phyloP scores from a whole-genome alignment of 768 basidiomycete species.

The Neoboletus subvelutipes region DNA sequence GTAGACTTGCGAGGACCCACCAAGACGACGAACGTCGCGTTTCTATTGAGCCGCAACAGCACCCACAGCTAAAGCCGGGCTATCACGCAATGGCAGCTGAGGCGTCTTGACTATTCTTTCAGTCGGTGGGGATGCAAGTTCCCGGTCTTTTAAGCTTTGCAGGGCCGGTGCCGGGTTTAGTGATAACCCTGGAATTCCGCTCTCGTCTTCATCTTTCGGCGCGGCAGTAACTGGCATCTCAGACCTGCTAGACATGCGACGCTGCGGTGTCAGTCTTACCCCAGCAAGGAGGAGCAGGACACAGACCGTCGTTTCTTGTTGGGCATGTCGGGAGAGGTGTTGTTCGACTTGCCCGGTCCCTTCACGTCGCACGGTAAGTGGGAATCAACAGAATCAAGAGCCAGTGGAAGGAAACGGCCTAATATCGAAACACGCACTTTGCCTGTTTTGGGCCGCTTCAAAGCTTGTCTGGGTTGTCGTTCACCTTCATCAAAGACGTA shows the following conservation, averaged over 20 bases:
- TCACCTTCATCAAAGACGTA: conserved; percentile 81
- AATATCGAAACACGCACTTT: conserved; percentile 45
- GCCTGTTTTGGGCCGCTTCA: conserved; percentile 70
- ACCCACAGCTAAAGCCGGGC: conserved; percentile 51
- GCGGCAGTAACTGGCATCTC: conserved; percentile 24
- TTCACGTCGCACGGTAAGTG: conserved; percentile 41
- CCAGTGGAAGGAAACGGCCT: conserved; percentile 12
- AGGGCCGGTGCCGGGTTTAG: conserved; percentile 31
- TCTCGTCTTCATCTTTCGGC: conserved; percentile 40
- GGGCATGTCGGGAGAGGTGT: conserved; percentile 68
- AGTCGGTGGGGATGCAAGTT: conserved; percentile 41
- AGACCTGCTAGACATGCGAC: conserved; percentile 43
- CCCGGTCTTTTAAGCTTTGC: conserved; percentile 40
- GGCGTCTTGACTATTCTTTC: conserved; percentile 52
- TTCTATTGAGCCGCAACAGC: conserved; percentile 35
- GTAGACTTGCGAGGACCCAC: conserved; percentile 3
- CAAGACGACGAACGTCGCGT: background rate
- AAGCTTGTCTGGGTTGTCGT: conserved; percentile 64
- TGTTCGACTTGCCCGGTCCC: conserved; percentile 59
- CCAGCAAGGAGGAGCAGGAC: conserved; percentile 17
- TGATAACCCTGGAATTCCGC: conserved; percentile 35
- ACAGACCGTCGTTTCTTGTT: conserved; percentile 82
- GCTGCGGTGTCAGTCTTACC: conserved; percentile 31
- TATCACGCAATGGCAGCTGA: conserved; percentile 62
- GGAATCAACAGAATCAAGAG: conserved; percentile 15